Evolutionary conservation across 1,284 basidiomycete genomes (phyloP).

Genomic region (Meripilus lineatus): DNA sequence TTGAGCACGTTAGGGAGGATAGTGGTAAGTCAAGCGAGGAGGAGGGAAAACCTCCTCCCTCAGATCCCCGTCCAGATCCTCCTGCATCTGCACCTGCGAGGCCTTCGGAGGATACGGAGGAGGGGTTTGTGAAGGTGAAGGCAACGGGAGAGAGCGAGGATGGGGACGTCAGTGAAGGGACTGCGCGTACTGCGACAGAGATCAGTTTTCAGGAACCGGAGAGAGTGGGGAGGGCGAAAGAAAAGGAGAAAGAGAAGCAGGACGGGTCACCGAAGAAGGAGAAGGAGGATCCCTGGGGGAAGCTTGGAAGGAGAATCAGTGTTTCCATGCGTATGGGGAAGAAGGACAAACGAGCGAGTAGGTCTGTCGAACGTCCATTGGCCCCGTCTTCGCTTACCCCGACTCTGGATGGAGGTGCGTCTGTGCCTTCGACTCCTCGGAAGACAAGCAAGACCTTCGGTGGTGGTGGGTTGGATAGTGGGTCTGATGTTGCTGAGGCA

Average conservation of each 20-base stretch:
- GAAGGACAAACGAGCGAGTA: slow-evolving; percentile 25
- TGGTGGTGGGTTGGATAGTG: slow-evolving; percentile 11
- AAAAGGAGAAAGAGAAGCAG: slow-evolving; percentile 7
- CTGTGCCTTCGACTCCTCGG: not conserved
- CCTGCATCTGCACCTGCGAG: not conserved
- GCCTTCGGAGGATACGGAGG: slow-evolving; percentile 22
- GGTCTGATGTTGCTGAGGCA: slow-evolving; percentile 13
- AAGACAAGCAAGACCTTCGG: not conserved
- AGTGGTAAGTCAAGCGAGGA: slow-evolving; percentile 4
- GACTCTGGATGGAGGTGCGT: slow-evolving; percentile 2
- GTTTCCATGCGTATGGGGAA: slow-evolving; percentile 42
- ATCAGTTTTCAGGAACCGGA: not conserved
- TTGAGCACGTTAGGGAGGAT: slow-evolving; percentile 20
- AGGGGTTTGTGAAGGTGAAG: slow-evolving; percentile 25
- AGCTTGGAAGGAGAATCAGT: slow-evolving; percentile 56
- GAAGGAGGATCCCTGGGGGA: slow-evolving; percentile 51
- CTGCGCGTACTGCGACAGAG: slow-evolving; percentile 4
- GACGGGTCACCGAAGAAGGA: slow-evolving; percentile 19
- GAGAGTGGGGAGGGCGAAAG: slow-evolving; percentile 5
- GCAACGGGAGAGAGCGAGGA: slow-evolving; percentile 23
- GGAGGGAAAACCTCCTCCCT: slow-evolving; percentile 4
- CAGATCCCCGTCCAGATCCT: slow-evolving; percentile 1
- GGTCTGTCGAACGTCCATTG: slow-evolving; percentile 22
- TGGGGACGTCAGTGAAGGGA: slow-evolving; percentile 10
- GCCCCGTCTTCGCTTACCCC: slow-evolving; percentile 12